These are phyloP conservation scores for Stereocaulon alpinum DNA, from an alignment of 495 filamentous ascomycete genomes.

Conservation along the genomic window DNA sequence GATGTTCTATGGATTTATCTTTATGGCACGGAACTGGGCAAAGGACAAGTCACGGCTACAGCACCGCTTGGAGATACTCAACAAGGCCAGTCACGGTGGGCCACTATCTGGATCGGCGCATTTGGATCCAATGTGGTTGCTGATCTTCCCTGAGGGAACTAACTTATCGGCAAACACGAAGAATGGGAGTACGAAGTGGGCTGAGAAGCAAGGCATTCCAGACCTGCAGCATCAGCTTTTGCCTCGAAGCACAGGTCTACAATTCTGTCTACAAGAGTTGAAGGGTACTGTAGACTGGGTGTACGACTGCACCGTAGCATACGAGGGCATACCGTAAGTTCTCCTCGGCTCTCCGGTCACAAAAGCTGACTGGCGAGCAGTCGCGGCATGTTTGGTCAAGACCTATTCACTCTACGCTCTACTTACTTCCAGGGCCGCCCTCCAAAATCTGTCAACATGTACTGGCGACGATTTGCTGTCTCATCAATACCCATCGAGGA, in stretches of 20 bases:
- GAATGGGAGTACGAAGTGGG: slow-evolving; percentile 43
- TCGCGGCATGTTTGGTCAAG: slow-evolving; percentile 51
- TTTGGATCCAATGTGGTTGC: slow-evolving; percentile 59
- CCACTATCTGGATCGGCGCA: slow-evolving; percentile 38
- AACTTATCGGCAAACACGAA: slow-evolving; percentile 53
- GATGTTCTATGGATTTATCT: slow-evolving; percentile 62
- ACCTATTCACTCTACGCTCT: slow-evolving; percentile 54
- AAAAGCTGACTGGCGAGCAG: slow-evolving; percentile 27
- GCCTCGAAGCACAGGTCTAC: slow-evolving; percentile 53
- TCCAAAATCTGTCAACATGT: slow-evolving; percentile 60
- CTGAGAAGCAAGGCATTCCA: slow-evolving; percentile 41
- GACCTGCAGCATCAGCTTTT: slow-evolving; percentile 48
- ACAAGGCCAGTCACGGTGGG: slow-evolving; percentile 38
- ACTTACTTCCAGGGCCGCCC: slow-evolving; percentile 56
- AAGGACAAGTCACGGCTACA: slow-evolving; percentile 51
- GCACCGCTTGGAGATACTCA: slow-evolving; percentile 48
- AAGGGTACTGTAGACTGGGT: slow-evolving; percentile 52
- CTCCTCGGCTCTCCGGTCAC: neutral
- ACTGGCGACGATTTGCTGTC: slow-evolving; percentile 54
- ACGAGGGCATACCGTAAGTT: slow-evolving; percentile 58
- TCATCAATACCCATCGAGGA: slow-evolving; percentile 51
- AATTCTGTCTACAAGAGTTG: slow-evolving; percentile 53
- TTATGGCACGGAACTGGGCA: slow-evolving; percentile 58
- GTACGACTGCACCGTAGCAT: slow-evolving; percentile 60
- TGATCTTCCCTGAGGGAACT: slow-evolving; percentile 62